Evolutionary conservation across 1,139 yeast species (phyloP).

Genomic region (Eremothecium cymbalariae): DNA sequence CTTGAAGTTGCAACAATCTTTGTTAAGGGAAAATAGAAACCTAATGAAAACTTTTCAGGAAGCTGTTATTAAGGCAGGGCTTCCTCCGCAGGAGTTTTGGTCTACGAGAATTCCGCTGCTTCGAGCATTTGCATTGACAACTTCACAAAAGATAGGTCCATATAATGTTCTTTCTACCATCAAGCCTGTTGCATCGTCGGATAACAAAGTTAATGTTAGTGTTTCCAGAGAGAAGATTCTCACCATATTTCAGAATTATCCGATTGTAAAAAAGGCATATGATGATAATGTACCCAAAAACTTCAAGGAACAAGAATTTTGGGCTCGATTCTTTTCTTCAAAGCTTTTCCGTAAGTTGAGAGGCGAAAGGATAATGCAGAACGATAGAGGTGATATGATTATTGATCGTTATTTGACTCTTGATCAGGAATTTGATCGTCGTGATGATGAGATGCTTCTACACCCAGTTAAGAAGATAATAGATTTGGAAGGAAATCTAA

Average conservation of each 20-base stretch:
- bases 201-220: constrained; percentile 83
- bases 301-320: constrained; percentile 80
- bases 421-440: constrained; percentile 42
- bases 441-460: constrained; percentile 34
- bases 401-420: constrained; percentile 73
- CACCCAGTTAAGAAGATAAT: constrained; percentile 50
- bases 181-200: constrained; percentile 85
- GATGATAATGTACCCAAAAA: constrained; percentile 79
- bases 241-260: constrained; percentile 88
- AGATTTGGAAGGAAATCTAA: constrained; percentile 72
- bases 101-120: constrained; percentile 68
- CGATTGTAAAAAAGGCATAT: constrained; percentile 83
- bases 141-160: constrained; percentile 82
- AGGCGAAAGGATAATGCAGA: constrained; percentile 74
- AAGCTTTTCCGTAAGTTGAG: constrained; percentile 76
- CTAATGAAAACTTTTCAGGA: constrained; percentile 75
- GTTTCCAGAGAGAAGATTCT: constrained; percentile 85
- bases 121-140: constrained; percentile 77
- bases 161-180: constrained; percentile 90
- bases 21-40: constrained; percentile 61
- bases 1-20: constrained; percentile 66
- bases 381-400: constrained; percentile 75
- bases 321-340: constrained; percentile 95
- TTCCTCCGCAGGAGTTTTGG: constrained; percentile 86
- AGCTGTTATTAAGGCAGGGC: constrained; percentile 70